These are phyloP conservation scores for Hypoxylon lienhwacheense DNA, from an alignment of 495 filamentous ascomycete genomes.

Conservation along the genomic window DNA sequence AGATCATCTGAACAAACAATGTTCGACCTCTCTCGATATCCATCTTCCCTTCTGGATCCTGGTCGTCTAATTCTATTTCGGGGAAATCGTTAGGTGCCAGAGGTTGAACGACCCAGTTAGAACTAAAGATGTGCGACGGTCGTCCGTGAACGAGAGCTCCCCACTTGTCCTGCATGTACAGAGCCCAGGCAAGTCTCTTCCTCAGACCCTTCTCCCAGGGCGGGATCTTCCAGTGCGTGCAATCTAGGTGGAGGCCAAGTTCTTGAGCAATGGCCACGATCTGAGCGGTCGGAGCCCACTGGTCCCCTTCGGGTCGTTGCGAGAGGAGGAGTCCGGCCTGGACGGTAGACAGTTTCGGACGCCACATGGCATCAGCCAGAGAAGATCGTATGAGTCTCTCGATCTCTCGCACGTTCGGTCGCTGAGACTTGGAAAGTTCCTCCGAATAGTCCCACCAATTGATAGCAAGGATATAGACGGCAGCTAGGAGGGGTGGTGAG, in stretches of 20 bases:
- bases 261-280: conserved; percentile 78
- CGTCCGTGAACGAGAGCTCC: conserved; percentile 81
- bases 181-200: conserved; percentile 84
- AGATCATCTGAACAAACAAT: conserved; percentile 73
- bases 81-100: conserved; percentile 72
- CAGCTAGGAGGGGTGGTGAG: conserved; percentile 81
- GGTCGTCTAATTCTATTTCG: conserved; percentile 60
- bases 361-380: conserved; percentile 73
- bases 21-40: conserved; percentile 70
- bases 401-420: conserved; percentile 72
- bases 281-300: conserved; percentile 85
- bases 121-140: conserved; percentile 77
- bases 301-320: conserved; percentile 83
- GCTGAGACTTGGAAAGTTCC: conserved; percentile 62
- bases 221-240: conserved; percentile 84
- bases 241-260: conserved; percentile 85
- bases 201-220: conserved; percentile 81
- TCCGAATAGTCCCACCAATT: conserved; percentile 84
- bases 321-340: conserved; percentile 89
- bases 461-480: conserved; percentile 86
- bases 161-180: conserved; percentile 96
- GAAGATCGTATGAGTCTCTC: conserved; percentile 76
- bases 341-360: conserved; percentile 88
- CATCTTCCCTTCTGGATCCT: conserved; percentile 59
- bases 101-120: conserved; percentile 80